Conservation (phyloP, 257 asterid genomes). For the Jaltomata sinuosa region DNA sequence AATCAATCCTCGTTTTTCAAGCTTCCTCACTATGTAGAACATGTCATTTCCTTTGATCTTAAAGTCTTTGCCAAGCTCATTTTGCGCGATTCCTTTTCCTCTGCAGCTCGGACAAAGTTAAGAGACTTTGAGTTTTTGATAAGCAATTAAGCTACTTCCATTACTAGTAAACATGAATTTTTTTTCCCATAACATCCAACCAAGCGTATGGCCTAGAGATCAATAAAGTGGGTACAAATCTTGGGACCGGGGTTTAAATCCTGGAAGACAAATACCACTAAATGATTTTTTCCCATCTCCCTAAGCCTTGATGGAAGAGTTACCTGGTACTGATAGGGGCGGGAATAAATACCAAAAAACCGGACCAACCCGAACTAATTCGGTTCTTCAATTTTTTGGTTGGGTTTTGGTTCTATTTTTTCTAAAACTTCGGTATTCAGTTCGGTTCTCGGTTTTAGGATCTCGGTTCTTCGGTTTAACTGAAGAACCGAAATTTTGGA, state of each 20-base stretch:
- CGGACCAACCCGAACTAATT: too few relatives aligned
- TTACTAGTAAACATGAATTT: not conserved
- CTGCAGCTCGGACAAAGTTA: constrained; percentile 31
- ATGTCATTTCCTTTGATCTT: constrained; percentile 54
- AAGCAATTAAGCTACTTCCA: not conserved
- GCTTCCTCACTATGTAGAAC: constrained; percentile 62
- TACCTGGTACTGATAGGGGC: too few relatives aligned
- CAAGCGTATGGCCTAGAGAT: not conserved
- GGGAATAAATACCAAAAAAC: too few relatives aligned
- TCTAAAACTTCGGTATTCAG: too few relatives aligned
- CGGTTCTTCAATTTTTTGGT: too few relatives aligned
- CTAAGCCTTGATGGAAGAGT: not conserved
- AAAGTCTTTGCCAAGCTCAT: constrained; percentile 70
- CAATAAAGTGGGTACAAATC: not conserved
- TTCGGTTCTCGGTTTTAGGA: too few relatives aligned
- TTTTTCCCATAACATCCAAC: not conserved
- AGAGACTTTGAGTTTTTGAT: not conserved
- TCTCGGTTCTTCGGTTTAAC: too few relatives aligned
- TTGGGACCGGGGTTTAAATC: not conserved
- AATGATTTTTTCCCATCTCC: not conserved
- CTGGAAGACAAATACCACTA: not conserved
- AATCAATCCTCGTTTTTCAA: constrained; percentile 74
- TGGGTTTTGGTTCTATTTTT: too few relatives aligned
- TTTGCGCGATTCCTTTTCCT: constrained; percentile 72
- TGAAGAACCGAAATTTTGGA: constrained; percentile 38